Conservation (phyloP, 2,329 filamentous ascomycete genomes). For the Exophiala spinifera region DNA sequence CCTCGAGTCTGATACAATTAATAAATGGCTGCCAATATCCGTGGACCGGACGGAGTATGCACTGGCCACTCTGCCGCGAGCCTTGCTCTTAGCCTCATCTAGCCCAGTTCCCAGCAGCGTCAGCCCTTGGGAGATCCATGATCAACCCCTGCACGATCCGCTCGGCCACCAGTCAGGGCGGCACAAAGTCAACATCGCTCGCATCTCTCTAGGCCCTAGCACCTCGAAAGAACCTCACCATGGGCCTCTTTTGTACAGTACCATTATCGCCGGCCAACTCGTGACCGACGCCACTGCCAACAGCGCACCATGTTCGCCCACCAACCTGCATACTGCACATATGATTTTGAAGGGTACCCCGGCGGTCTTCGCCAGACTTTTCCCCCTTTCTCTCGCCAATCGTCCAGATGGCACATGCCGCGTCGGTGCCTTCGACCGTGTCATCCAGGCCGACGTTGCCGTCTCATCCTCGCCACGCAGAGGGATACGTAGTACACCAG, state of each 20-base stretch:
- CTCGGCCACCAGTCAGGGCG: conserved; percentile 13
- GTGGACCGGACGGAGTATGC: too few species aligned
- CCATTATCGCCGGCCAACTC: background rate
- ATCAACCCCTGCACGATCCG: conserved; percentile 12
- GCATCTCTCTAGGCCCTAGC: background rate
- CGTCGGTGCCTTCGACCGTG: background rate
- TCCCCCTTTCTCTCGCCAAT: background rate
- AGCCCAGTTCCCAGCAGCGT: conserved; percentile 2
- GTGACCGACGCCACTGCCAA: background rate
- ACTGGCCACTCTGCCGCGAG: conserved; percentile 1
- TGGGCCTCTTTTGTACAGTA: background rate
- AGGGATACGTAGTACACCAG: background rate
- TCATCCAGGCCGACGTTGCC: background rate
- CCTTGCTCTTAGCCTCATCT: background rate
- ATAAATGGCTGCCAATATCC: too few species aligned
- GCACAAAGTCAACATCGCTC: conserved; percentile 1
- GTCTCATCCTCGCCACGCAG: background rate
- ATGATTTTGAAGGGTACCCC: background rate
- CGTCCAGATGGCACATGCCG: background rate
- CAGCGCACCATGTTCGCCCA: background rate
- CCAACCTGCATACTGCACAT: background rate
- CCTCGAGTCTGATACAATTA: conserved; percentile 2
- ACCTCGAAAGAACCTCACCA: background rate
- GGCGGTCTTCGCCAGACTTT: background rate
- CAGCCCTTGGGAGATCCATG: background rate